Percentiles rank a stretch among this genome's conserved stretches.
phyloP scores from a whole-genome alignment of 2,329 filamentous ascomycete species.

The Magnaporthiopsis rhizophila region DNA sequence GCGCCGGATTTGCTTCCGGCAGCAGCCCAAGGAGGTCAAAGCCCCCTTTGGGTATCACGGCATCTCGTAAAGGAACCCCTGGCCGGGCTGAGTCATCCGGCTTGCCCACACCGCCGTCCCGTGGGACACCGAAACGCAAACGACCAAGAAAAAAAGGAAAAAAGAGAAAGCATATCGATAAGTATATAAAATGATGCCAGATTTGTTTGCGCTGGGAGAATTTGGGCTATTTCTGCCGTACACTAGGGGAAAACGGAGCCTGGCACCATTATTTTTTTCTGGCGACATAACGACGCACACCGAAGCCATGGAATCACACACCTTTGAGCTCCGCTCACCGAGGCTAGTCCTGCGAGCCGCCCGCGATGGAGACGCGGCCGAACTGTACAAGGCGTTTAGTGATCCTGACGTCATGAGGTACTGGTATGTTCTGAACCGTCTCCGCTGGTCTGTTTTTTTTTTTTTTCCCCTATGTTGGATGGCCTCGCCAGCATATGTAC shows the following conservation, averaged over 20 bases:
- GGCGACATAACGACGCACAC: too few relatives aligned
- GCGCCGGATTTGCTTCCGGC: neutral
- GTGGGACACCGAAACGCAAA: neutral
- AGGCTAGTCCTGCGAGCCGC: conserved; percentile 6
- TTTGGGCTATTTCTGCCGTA: neutral
- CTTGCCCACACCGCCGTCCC: neutral
- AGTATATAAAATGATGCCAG: neutral
- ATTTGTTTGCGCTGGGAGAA: neutral
- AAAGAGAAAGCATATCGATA: neutral
- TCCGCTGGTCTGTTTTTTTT: neutral
- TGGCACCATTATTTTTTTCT: too few relatives aligned
- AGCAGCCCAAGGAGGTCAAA: neutral
- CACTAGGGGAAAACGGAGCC: neutral
- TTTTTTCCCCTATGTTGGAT: neutral
- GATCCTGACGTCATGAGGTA: conserved; percentile 7
- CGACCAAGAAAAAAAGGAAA: too few relatives aligned
- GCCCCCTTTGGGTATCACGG: neutral
- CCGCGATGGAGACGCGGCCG: neutral
- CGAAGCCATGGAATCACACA: neutral
- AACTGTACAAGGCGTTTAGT: conserved; percentile 4
- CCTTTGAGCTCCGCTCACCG: conserved; percentile 1
- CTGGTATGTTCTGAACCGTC: neutral
- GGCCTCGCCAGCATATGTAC: neutral
- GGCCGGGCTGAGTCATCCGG: neutral
- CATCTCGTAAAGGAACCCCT: neutral